Evolutionary conservation across 1,139 yeast genomes (phyloP), one percentile per base, ranked within the genome.

Genomic region (Candida sp.): DNA sequence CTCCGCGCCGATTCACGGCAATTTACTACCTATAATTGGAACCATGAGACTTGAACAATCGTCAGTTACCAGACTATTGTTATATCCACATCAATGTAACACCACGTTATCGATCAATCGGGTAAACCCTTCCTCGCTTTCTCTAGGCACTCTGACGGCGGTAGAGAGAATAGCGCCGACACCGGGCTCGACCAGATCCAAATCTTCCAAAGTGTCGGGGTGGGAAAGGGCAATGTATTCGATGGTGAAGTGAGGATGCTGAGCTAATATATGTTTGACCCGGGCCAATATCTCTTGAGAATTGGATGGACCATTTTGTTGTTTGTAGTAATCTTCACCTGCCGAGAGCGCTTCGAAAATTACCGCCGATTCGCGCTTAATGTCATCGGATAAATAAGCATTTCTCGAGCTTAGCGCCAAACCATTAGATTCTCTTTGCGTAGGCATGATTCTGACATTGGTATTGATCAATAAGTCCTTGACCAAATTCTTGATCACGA

Each of bases 351-450:
- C 84, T 50, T 68, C 54, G 60, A 75, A 86, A 21, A 93, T 77
- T 33, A 79, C 64, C 2, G 82, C 57, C 40, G 90, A 77, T 43
- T 75, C 70, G 2, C 64, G 64, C 43, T 76, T 71, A 35, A 79
- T 68, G 30, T 77, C 78, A 0, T 58, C 60, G 1, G 84, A 72
- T 49, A 93, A 68, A 58, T 93, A 93, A 30, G 80, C 82, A 62
- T 93, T 93, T 61, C 99, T 76, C 23, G 97, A 89, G 54, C 96
- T 86, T 77, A 90, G 73, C 0, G 99, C 99, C 48, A 93, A 74
- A 0, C 97, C 97, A 41, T 70, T 68, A 0, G 54, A 21, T 36
- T 75, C 77, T 46, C 99, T 75, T 15, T 78, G 75, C 1, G 95
- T 93, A 3, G 91, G 90, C 49, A 86, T 70, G 36, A 91, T 82